phyloP scores from a whole-genome alignment of 2,329 filamentous ascomycete genomes.

The Pestalotiopsis fici region DNA sequence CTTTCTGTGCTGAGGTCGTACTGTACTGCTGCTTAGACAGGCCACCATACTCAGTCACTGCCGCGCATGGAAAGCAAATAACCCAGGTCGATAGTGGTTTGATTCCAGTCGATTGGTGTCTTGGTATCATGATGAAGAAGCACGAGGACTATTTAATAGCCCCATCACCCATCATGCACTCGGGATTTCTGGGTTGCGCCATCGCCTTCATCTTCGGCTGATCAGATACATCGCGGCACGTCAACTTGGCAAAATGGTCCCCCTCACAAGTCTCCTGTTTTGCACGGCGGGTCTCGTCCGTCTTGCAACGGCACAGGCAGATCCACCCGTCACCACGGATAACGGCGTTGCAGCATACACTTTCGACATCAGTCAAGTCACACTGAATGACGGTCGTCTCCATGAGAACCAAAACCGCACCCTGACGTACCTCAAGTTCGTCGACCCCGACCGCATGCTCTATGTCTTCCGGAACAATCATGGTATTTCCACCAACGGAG shows the following conservation, averaged over 20 bases:
- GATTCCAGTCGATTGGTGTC: neutral
- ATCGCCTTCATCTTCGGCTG: neutral
- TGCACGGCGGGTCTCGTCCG: neutral
- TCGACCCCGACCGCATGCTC: conserved; percentile 46
- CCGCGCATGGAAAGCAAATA: neutral
- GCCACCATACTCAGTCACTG: too few species aligned
- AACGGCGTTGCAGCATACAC: conserved; percentile 33
- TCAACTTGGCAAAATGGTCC: neutral
- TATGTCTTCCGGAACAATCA: conserved; percentile 51
- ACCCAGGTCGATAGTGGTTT: neutral
- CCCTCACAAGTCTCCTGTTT: neutral
- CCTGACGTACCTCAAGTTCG: conserved; percentile 43
- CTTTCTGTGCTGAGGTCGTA: neutral
- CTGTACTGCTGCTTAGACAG: neutral
- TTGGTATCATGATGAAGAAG: neutral
- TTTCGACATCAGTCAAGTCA: conserved; percentile 41
- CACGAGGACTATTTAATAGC: neutral
- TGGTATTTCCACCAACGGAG: conserved; percentile 45
- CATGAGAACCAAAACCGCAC: conserved; percentile 48
- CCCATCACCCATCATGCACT: neutral
- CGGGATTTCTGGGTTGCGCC: neutral
- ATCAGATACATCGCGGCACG: neutral
- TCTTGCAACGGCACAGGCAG: conserved; percentile 19
- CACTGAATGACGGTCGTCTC: conserved; percentile 38
- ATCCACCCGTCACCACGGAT: conserved; percentile 26